A percentile compares a stretch with the other conserved stretches of the same genome.
These are phyloP conservation scores for Parafenestella ontariensis DNA, from an alignment of 2,329 filamentous ascomycete genomes.

Conservation along the genomic window DNA sequence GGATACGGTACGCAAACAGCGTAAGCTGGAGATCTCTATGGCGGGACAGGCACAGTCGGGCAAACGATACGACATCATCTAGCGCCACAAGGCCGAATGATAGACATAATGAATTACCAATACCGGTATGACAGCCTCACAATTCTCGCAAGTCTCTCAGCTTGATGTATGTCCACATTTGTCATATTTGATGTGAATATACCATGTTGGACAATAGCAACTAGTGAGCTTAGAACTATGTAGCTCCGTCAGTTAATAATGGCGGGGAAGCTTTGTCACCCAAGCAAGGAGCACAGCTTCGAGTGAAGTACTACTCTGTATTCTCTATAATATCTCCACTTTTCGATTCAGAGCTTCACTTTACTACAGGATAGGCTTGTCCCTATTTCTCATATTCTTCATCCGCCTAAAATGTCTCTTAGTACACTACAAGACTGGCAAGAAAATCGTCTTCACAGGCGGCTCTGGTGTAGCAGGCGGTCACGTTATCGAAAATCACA, in stretches of 20 bases:
- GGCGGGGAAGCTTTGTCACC: conserved; percentile 6
- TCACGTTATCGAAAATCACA: conserved; percentile 59
- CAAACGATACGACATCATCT: neutral
- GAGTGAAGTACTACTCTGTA: neutral
- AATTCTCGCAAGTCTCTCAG: neutral
- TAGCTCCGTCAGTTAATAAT: neutral
- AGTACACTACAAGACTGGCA: too few species aligned
- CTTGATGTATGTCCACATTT: neutral
- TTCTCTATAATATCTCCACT: neutral
- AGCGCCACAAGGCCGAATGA: conserved; percentile 30
- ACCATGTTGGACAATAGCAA: conserved; percentile 1
- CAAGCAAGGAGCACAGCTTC: neutral
- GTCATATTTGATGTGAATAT: neutral
- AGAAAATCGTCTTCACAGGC: conserved; percentile 61
- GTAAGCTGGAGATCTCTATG: conserved; percentile 11
- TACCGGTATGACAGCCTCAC: conserved; percentile 20
- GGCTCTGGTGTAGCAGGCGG: conserved; percentile 58
- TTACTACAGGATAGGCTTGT: too few species aligned
- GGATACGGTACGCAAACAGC: conserved; percentile 86
- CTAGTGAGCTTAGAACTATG: neutral
- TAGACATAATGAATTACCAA: conserved; percentile 47
- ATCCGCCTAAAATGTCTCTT: too few species aligned
- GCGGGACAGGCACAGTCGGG: neutral
- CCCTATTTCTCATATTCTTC: neutral
- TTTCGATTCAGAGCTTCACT: neutral